A percentile compares a stretch with the other conserved stretches of the same genome.
Conservation (phyloP, 805 yeast genomes). For the Cyberlindnera nakhonratchasimensis region DNA sequence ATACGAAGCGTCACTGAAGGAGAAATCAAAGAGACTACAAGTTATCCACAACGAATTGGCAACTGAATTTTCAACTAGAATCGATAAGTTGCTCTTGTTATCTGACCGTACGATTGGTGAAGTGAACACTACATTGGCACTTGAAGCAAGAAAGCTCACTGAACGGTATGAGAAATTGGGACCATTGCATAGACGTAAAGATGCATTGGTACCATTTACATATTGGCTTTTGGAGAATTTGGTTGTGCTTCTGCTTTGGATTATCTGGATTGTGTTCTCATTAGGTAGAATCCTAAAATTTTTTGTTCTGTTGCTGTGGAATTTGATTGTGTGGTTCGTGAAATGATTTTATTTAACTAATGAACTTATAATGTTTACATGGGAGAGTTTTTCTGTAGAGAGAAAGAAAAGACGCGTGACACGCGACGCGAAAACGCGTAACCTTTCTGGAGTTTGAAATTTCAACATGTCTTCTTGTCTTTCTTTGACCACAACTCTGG, state of each 20-base stretch:
- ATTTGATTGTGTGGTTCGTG: slow-evolving; percentile 18
- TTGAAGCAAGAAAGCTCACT: slow-evolving; percentile 52
- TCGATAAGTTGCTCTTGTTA: slow-evolving; percentile 57
- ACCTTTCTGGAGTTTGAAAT: background rate
- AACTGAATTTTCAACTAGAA: slow-evolving; percentile 39
- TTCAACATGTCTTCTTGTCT: background rate
- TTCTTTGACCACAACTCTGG: background rate
- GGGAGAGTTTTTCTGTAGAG: background rate
- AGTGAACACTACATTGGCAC: slow-evolving; percentile 64
- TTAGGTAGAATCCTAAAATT: slow-evolving; percentile 37
- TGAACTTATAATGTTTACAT: slow-evolving; percentile 1
- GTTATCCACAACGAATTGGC: slow-evolving; percentile 22
- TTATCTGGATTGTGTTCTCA: slow-evolving; percentile 56
- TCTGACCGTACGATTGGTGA: slow-evolving; percentile 72
- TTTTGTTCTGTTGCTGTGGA: slow-evolving; percentile 11
- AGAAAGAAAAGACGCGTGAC: background rate
- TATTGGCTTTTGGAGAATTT: slow-evolving; percentile 48
- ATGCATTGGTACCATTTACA: slow-evolving; percentile 34
- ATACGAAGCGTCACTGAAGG: slow-evolving; percentile 16
- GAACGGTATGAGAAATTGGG: slow-evolving; percentile 46
- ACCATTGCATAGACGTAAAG: slow-evolving; percentile 30
- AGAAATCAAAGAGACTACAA: slow-evolving; percentile 21
- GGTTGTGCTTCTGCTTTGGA: slow-evolving; percentile 49
- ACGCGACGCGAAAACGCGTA: slow-evolving; percentile 8
- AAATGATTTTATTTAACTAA: slow-evolving; percentile 5